Evolutionary conservation across 148 eudicot species (phyloP).

Genomic region (Vaccinium macrocarpon): DNA sequence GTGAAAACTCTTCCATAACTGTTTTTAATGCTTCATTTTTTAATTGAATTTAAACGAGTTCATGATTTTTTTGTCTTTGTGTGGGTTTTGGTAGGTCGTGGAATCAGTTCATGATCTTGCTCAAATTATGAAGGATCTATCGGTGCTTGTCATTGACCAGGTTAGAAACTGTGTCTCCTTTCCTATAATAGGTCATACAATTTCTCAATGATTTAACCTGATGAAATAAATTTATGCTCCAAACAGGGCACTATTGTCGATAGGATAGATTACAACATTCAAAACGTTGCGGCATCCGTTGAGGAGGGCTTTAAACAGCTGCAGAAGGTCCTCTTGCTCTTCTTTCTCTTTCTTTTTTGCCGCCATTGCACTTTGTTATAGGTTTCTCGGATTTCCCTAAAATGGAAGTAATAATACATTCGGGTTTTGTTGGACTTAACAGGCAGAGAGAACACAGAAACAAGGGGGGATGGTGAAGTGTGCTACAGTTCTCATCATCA

Average conservation of each 20-base stretch:
- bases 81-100: constrained; percentile 51
- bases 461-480: constrained; percentile 82
- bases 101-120: constrained; percentile 89
- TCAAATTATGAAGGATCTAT: constrained; percentile 95
- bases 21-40: neutral
- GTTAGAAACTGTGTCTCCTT: constrained; percentile 33
- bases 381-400: neutral
- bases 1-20: neutral
- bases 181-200: neutral
- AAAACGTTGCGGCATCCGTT: constrained; percentile 78
- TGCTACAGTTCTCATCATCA: constrained; percentile 77
- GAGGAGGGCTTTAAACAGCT: constrained; percentile 84
- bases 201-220: neutral
- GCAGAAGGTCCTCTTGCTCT: constrained; percentile 53
- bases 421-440: constrained; percentile 22
- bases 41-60: neutral
- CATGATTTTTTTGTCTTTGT: neutral
- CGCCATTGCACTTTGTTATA: constrained; percentile 17
- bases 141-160: constrained; percentile 94
- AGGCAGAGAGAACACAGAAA: constrained; percentile 87
- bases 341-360: neutral
- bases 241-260: constrained; percentile 90
- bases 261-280: constrained; percentile 84
- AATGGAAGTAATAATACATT: neutral
- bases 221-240: constrained; percentile 5